These are phyloP conservation scores for Lolium rigidum DNA, from an alignment of 176 grass and related monocot genomes.

Conservation along the genomic window DNA sequence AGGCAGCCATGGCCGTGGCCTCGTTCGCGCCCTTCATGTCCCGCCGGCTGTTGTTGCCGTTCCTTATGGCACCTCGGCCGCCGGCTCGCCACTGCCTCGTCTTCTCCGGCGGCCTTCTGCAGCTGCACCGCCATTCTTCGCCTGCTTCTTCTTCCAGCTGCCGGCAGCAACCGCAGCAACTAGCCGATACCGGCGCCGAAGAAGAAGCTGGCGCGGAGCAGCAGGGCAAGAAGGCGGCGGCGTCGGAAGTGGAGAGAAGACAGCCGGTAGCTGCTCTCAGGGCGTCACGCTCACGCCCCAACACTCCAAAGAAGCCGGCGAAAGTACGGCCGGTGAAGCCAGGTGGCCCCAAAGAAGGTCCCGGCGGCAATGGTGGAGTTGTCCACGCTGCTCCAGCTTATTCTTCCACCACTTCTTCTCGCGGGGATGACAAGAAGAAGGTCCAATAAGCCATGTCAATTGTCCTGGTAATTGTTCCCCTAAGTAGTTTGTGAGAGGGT, in stretches of 20 bases:
- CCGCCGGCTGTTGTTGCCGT: background rate
- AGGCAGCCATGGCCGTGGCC: background rate
- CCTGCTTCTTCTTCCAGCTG: background rate
- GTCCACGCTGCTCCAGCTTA: background rate
- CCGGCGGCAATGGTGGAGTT: conserved; percentile 21
- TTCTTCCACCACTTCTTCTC: background rate
- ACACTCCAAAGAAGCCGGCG: background rate
- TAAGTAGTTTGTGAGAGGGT: background rate
- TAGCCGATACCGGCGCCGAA: background rate
- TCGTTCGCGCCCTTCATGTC: background rate
- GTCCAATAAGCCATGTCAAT: background rate
- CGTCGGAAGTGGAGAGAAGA: background rate
- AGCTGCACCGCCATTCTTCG: background rate
- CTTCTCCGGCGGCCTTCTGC: background rate
- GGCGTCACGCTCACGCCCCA: background rate
- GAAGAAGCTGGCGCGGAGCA: background rate
- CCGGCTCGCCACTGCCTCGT: background rate
- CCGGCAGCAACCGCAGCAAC: background rate
- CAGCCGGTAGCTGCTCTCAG: background rate
- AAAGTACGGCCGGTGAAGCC: background rate
- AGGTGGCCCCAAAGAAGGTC: background rate
- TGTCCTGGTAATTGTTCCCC: background rate
- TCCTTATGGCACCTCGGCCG: background rate
- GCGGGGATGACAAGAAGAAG: background rate
- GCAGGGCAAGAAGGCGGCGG: background rate